Percentiles rank a stretch among this genome's conserved stretches.
phyloP scores from a whole-genome alignment of 768 basidiomycete genomes.

The Podaxis sp. region DNA sequence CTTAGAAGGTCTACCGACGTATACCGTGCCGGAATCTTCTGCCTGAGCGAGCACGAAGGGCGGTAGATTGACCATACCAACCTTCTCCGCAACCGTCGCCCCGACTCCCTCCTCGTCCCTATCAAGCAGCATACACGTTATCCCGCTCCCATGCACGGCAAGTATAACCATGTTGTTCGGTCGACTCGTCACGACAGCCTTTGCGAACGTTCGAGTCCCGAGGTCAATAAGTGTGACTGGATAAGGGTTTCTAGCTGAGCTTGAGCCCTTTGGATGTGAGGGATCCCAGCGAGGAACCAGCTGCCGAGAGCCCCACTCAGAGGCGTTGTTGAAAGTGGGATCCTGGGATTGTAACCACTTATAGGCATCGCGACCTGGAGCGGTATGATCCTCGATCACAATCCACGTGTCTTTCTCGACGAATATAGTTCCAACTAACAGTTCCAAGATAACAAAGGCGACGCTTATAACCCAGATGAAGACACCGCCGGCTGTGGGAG shows the following conservation, averaged over 20 bases:
- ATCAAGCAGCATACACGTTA: slow-evolving; percentile 22
- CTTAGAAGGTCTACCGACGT: not conserved
- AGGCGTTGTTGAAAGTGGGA: slow-evolving; percentile 1
- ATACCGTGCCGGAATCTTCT: not conserved
- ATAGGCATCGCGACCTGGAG: not conserved
- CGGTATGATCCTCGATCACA: slow-evolving; percentile 13
- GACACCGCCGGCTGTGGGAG: not conserved
- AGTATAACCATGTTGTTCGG: slow-evolving; percentile 16
- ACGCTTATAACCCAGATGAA: not conserved
- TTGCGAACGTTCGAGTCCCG: slow-evolving; percentile 1
- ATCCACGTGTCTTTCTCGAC: slow-evolving; percentile 12
- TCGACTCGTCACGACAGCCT: slow-evolving; percentile 4
- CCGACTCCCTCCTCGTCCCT: slow-evolving; percentile 9
- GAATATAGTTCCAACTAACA: slow-evolving; percentile 10
- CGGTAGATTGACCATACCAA: slow-evolving; percentile 23
- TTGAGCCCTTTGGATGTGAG: not conserved
- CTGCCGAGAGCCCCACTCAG: slow-evolving; percentile 16
- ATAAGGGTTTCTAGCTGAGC: not conserved
- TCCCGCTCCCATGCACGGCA: slow-evolving; percentile 20
- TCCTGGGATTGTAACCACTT: slow-evolving; percentile 15
- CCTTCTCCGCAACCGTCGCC: slow-evolving; percentile 6
- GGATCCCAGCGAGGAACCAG: slow-evolving; percentile 11
- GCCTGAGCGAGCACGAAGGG: slow-evolving; percentile 18
- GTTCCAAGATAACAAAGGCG: not conserved
- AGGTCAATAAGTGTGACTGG: slow-evolving; percentile 12